phyloP scores from a whole-genome alignment of 1,139 yeast genomes.

The Candida anutae region DNA sequence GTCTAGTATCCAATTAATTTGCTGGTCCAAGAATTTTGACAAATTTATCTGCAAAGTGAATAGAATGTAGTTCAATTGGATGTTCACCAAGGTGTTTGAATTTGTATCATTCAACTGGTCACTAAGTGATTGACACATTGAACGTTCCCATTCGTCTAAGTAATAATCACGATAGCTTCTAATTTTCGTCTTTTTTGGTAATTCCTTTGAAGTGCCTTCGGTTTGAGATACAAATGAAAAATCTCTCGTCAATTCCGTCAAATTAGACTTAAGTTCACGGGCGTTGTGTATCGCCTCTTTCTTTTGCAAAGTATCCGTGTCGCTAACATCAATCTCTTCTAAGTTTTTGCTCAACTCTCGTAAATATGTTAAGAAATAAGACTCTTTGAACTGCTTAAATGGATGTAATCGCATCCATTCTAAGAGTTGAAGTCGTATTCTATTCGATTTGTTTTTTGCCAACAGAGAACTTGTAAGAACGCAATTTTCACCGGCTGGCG shows the following conservation, averaged over 20 bases:
- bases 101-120: constrained; percentile 20
- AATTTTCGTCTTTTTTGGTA: background rate
- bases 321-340: constrained; percentile 5
- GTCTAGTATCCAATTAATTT: constrained; percentile 4
- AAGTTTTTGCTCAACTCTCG: constrained; percentile 6
- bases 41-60: constrained; percentile 25
- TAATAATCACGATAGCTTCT: constrained; percentile 3
- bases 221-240: constrained; percentile 7
- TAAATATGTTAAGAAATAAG: constrained; percentile 9
- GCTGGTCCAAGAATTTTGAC: constrained; percentile 15
- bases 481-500: background rate
- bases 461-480: constrained; percentile 2
- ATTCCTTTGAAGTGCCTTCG: background rate
- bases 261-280: constrained; percentile 10
- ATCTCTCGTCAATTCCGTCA: constrained; percentile 11
- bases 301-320: constrained; percentile 9
- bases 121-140: constrained; percentile 16
- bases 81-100: constrained; percentile 20
- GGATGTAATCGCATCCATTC: constrained; percentile 37
- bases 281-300: constrained; percentile 12
- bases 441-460: constrained; percentile 5
- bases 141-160: constrained; percentile 19
- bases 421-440: constrained; percentile 22
- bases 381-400: constrained; percentile 23
- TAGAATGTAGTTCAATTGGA: constrained; percentile 30